A percentile compares a stretch with the other conserved stretches of the same genome.
Conservation (phyloP, 306 rosid genomes). For the Gastrolobium bilobum region DNA sequence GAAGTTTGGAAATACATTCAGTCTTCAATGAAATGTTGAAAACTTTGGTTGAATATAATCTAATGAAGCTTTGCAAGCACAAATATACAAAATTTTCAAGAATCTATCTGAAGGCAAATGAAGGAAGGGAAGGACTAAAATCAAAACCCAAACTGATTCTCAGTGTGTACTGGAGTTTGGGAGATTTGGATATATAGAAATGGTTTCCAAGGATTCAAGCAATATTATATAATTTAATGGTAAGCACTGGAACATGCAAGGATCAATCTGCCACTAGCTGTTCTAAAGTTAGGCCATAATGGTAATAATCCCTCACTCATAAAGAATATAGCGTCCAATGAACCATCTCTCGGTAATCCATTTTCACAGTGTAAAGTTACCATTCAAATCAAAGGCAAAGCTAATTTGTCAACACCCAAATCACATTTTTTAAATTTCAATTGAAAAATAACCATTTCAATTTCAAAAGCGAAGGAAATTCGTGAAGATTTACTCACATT, state of each 20-base stretch:
- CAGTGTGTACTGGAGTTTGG: neutral
- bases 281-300: neutral
- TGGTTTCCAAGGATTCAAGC: neutral
- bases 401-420: neutral
- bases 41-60: constrained; percentile 3
- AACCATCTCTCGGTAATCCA: neutral
- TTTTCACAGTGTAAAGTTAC: neutral
- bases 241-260: constrained; percentile 18
- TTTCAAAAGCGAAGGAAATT: constrained; percentile 11
- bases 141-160: constrained; percentile 1
- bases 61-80: constrained; percentile 23
- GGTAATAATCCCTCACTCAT: neutral
- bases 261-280: neutral
- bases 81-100: neutral
- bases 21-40: neutral
- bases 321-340: neutral
- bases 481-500: neutral
- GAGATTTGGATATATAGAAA: neutral
- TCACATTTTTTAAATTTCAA: neutral
- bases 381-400: constrained; percentile 8
- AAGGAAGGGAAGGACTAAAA: constrained; percentile 7
- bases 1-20: neutral
- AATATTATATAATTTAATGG: constrained; percentile 3
- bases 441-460: constrained; percentile 3
- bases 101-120: constrained; percentile 2